phyloP scores from a whole-genome alignment of 1,139 yeast genomes.

The Suhomyces chickasaworum region DNA sequence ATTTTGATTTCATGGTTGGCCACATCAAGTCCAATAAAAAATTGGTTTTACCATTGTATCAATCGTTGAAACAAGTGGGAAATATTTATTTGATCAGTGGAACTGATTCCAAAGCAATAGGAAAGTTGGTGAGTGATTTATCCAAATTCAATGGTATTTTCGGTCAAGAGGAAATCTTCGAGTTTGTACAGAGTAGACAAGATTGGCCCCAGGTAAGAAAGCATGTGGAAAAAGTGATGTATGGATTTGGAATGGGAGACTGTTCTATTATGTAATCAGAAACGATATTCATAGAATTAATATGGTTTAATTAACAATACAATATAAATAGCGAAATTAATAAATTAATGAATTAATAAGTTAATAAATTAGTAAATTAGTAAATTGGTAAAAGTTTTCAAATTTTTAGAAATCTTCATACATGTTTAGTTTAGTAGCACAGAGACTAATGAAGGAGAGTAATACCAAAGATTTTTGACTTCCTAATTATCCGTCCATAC shows the following conservation, averaged over 20 bases:
- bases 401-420: too few relatives aligned
- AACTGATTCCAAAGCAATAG: constrained; percentile 79
- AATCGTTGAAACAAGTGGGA: constrained; percentile 81
- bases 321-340: too few relatives aligned
- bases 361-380: too few relatives aligned
- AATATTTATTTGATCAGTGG: constrained; percentile 78
- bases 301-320: too few relatives aligned
- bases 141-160: constrained; percentile 87
- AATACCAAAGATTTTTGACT: too few relatives aligned
- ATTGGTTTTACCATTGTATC: constrained; percentile 72
- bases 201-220: constrained; percentile 80
- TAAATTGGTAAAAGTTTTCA: too few relatives aligned
- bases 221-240: constrained; percentile 93
- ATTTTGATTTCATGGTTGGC: constrained; percentile 66
- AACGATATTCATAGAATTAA: too few relatives aligned
- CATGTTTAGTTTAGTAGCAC: too few relatives aligned
- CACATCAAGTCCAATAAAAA: constrained; percentile 63
- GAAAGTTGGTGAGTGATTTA: constrained; percentile 79
- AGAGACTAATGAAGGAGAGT: too few relatives aligned
- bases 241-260: constrained; percentile 77
- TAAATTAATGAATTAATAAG: too few relatives aligned
- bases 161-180: constrained; percentile 90
- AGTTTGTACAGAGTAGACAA: constrained; percentile 81
- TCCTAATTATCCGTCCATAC: too few relatives aligned
- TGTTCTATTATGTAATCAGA: constrained; percentile 51